Base-by-base conservation (phyloP, 352 stramenopile genomes). In the Pythium phragmiticola region DNA sequence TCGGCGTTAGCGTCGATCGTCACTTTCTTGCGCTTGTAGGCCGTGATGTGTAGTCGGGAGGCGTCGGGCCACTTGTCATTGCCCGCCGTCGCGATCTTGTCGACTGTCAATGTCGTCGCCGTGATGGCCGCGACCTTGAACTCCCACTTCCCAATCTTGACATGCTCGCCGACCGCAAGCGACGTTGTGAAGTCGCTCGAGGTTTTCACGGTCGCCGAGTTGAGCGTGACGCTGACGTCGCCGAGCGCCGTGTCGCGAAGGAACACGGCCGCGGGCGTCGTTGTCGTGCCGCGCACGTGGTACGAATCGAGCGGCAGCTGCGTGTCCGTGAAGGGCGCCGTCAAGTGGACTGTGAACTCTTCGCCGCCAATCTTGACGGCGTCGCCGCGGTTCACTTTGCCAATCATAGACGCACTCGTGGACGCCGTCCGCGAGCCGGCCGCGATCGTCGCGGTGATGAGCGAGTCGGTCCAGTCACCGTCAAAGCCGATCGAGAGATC, bases 401-500 rank as follows among this genome's bases (percentile, higher is more conserved):
- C 82, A 9, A 92, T 67, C 77, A 94, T 89, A 0, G 81, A 78
- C 0, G 14, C 50, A 3, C 2, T 69, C 8, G 82, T 90, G 0
- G 63, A 66, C 0, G 68, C 82, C 3, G 68, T 80, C 28, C 76
- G 82, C 3, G 79, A 88, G 0, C 85, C 85, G 21, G 85, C 68
- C 4, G 52, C 51, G 26, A 94, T 63, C 0, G 60, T 81, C 13
- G 72, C 79, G 12, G 60, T 87, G 19, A 80, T 59, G 9, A 4
- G n/a, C 2, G 73, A 68, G 48, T 72, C 70, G 0, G 17, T 23
- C 82, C 83, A 91, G 14, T 73, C 58, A 16, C 81, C 82, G 63
- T 88, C 69, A 66, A 89, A 94, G 7, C 80, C 85, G 13, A 94
- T 61, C 0, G 85, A 94, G 23, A 94, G 37, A 39, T 91, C 82